Conservation (phyloP, 2,329 filamentous ascomycete species). For the Septoria linicola region DNA sequence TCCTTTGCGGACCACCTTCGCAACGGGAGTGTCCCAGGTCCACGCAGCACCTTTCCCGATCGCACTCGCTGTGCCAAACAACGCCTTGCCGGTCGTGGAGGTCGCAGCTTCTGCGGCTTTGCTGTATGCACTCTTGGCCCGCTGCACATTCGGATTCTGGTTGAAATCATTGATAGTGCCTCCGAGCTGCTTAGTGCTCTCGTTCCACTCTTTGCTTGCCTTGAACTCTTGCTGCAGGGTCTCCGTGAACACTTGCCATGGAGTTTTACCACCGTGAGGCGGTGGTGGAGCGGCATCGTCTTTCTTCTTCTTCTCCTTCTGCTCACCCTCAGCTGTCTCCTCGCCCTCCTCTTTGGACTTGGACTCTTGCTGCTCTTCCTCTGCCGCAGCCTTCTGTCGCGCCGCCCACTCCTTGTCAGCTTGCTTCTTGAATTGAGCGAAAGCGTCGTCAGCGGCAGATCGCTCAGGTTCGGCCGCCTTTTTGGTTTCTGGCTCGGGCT, state of each 20-base stretch:
- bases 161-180: constrained; percentile 86
- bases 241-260: constrained; percentile 98
- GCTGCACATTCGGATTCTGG: constrained; percentile 86
- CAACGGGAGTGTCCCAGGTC: constrained; percentile 95
- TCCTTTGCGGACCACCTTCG: constrained; percentile 85
- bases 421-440: constrained; percentile 38
- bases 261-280: constrained; percentile 97
- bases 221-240: constrained; percentile 94
- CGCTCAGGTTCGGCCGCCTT: constrained; percentile 27
- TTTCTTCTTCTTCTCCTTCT: constrained; percentile 62
- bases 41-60: constrained; percentile 89
- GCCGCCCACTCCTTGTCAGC: constrained; percentile 40
- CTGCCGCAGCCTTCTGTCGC: constrained; percentile 46
- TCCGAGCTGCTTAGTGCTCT: constrained; percentile 91
- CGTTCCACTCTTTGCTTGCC: constrained; percentile 98
- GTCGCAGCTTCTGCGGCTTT: constrained; percentile 81
- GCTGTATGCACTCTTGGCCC: constrained; percentile 81
- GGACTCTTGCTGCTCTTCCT: constrained; percentile 29
- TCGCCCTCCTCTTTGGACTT: constrained; percentile 45
- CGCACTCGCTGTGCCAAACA: constrained; percentile 81
- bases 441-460: constrained; percentile 38
- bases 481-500: constrained; percentile 37
- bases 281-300: constrained; percentile 71
- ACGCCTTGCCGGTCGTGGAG: constrained; percentile 71
- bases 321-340: constrained; percentile 47